Conservation (phyloP, 306 rosid genomes). For the Cicer judaicum region DNA sequence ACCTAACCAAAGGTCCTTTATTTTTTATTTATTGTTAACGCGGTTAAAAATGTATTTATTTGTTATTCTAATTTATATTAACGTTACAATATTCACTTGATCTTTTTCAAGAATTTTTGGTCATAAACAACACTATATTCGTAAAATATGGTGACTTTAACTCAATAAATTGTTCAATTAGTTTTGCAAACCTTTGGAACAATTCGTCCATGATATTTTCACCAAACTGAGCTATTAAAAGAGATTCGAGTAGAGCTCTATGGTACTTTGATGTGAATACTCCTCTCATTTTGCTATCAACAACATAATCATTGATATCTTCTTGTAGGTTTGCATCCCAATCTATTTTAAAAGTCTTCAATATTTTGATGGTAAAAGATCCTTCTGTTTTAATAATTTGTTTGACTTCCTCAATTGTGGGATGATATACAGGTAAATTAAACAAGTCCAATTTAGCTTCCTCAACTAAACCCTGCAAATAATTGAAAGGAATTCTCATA, state of each 20-base stretch:
- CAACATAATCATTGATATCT: neutral
- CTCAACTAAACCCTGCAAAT: constrained; percentile 46
- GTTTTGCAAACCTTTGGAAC: constrained; percentile 43
- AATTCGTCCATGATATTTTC: constrained; percentile 49
- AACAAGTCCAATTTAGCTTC: constrained; percentile 46
- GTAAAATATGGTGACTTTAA: neutral
- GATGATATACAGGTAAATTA: constrained; percentile 50
- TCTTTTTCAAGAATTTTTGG: constrained; percentile 23
- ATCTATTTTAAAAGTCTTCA: constrained; percentile 25
- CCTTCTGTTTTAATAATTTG: constrained; percentile 35
- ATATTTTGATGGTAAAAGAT: constrained; percentile 14
- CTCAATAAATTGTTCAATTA: constrained; percentile 2
- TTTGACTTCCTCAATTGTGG: constrained; percentile 48
- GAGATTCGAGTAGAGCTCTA: constrained; percentile 55
- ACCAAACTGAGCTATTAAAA: constrained; percentile 45
- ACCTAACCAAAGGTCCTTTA: neutral
- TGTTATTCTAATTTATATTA: neutral
- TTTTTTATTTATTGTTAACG: neutral
- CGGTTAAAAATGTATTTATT: neutral
- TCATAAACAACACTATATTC: constrained; percentile 39
- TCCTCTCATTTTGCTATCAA: constrained; percentile 35
- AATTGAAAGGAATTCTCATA: neutral
- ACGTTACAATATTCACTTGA: neutral
- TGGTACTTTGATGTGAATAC: constrained; percentile 36
- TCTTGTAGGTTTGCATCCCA: constrained; percentile 49